Evolutionary conservation across 2,329 filamentous ascomycete genomes (phyloP).

Genomic region (Boeremia lycopersici): DNA sequence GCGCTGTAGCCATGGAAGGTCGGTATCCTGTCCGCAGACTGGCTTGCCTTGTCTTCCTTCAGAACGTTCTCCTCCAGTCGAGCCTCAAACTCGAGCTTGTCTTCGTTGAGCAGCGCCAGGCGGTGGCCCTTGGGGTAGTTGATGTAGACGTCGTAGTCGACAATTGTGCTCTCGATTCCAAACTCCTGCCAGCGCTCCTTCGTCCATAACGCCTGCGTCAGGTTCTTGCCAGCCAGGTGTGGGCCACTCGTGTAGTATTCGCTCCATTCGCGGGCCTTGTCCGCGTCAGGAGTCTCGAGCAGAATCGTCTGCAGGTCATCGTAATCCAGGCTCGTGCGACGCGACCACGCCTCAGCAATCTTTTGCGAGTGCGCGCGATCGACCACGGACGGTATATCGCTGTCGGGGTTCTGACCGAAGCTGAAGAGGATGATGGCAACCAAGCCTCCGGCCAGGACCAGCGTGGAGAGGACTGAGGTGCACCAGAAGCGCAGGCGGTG

Average conservation of each 20-base stretch:
- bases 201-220: conserved; percentile 59
- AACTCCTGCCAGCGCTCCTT: conserved; percentile 57
- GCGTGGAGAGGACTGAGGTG: conserved; percentile 58
- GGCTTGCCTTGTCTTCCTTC: conserved; percentile 79
- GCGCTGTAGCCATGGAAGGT: conserved; percentile 96
- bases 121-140: conserved; percentile 58
- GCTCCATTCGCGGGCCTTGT: conserved; percentile 58
- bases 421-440: conserved; percentile 48
- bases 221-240: conserved; percentile 59
- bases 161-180: conserved; percentile 53
- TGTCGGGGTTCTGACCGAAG: conserved; percentile 22
- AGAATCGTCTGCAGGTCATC: conserved; percentile 62
- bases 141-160: conserved; percentile 58
- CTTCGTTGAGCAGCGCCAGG: conserved; percentile 52
- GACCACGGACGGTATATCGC: conserved; percentile 8
- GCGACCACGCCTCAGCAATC: conserved; percentile 49
- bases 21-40: conserved; percentile 74
- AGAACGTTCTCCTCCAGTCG: conserved; percentile 83
- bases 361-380: conserved; percentile 29
- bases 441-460: conserved; percentile 47
- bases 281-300: conserved; percentile 58
- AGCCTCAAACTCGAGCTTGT: conserved; percentile 72
- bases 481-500: conserved; percentile 69
- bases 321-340: conserved; percentile 56
- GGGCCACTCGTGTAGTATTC: conserved; percentile 58